Percentiles rank a stretch among this genome's conserved stretches.
Evolutionary conservation across 1,139 yeast species (phyloP).

Genomic region (Yamadazyma jaroonii): DNA sequence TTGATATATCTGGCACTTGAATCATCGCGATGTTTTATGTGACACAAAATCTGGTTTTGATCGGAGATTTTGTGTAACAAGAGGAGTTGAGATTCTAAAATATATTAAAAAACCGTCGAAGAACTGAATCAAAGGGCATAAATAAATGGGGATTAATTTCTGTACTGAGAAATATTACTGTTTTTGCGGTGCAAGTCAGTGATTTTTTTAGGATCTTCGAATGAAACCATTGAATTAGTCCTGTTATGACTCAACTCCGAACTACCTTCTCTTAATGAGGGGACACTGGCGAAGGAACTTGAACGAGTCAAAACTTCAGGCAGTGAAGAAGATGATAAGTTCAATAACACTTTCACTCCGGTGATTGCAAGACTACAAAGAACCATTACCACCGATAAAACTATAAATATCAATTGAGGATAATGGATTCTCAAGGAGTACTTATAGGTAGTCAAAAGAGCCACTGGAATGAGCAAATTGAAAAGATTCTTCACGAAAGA

Average conservation of each 20-base stretch:
- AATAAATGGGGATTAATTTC: not conserved
- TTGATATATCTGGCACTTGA: not conserved
- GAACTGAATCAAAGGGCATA: too few species aligned
- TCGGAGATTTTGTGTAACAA: not conserved
- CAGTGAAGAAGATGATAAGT: constrained; percentile 10
- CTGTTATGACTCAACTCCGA: not conserved
- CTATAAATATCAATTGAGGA: constrained; percentile 19
- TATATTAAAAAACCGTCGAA: too few species aligned
- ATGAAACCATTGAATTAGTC: constrained; percentile 5
- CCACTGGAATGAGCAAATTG: constrained; percentile 25
- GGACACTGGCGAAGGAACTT: constrained; percentile 14
- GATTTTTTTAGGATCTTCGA: constrained; percentile 1
- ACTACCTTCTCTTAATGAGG: not conserved
- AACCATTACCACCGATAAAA: constrained; percentile 10
- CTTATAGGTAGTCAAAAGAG: constrained; percentile 28
- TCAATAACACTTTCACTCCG: constrained; percentile 15
- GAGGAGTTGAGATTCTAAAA: too few species aligned
- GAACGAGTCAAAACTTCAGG: constrained; percentile 17
- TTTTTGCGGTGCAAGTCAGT: constrained; percentile 18
- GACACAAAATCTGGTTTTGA: too few species aligned
- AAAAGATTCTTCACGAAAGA: constrained; percentile 30
- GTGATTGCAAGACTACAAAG: constrained; percentile 10
- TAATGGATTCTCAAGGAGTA: constrained; percentile 16
- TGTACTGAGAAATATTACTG: constrained; percentile 13
- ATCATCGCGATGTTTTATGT: not conserved